Evolutionary conservation across 208 protist genomes (phyloP).

Genomic region (Trypanosoma congolense): DNA sequence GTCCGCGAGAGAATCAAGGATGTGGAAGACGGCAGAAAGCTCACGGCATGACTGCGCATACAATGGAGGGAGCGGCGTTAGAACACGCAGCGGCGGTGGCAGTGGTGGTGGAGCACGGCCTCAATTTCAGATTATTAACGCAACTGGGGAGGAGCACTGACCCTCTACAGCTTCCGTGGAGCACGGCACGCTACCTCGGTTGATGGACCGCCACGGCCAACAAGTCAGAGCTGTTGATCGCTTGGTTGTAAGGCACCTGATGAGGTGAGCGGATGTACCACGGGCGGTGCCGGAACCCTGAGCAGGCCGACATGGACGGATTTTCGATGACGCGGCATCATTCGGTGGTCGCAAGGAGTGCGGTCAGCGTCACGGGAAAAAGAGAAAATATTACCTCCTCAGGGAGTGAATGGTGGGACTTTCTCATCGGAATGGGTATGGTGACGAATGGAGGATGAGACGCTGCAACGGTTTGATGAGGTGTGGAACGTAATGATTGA

Average conservation of each 20-base stretch:
- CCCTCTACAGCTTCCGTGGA: background rate
- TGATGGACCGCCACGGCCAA: background rate
- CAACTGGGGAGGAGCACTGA: slow-evolving; percentile 4
- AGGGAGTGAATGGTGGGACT: background rate
- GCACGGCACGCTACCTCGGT: background rate
- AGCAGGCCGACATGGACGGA: background rate
- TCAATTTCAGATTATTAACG: slow-evolving; percentile 2
- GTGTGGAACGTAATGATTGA: slow-evolving; percentile 4
- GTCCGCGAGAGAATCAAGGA: background rate
- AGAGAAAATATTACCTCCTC: background rate
- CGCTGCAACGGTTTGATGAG: slow-evolving; percentile 1
- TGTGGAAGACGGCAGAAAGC: background rate
- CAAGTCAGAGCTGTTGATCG: background rate
- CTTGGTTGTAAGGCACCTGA: background rate
- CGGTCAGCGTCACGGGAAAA: background rate
- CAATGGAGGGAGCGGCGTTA: slow-evolving; percentile 8
- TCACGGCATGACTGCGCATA: slow-evolving; percentile 10
- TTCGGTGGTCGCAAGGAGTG: background rate
- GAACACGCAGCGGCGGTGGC: background rate
- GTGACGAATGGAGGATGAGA: background rate
- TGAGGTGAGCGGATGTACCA: background rate
- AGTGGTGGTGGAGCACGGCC: slow-evolving; percentile 1
- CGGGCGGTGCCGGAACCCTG: background rate
- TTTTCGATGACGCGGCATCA: slow-evolving; percentile 2
- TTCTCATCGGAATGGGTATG: background rate